phyloP scores from a whole-genome alignment of 805 yeast genomes.

The Wickerhamomyces chaumierensis region DNA sequence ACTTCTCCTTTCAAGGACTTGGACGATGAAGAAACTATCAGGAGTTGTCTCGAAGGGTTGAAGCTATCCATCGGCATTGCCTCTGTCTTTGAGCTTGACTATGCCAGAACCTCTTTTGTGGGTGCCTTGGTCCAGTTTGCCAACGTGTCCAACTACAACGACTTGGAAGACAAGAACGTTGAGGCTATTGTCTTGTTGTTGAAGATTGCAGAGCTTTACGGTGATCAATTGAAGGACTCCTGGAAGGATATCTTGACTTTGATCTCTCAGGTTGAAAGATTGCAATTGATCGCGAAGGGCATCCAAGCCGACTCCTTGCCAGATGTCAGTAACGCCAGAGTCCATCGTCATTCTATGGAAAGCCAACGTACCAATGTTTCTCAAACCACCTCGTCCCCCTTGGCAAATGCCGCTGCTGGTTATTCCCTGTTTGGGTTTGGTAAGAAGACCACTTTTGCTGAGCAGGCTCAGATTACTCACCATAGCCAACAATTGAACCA shows the following conservation, averaged over 20 bases:
- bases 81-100: conserved; percentile 69
- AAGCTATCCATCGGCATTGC: conserved; percentile 74
- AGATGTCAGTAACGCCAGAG: conserved; percentile 68
- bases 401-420: conserved; percentile 15
- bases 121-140: conserved; percentile 85
- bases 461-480: conserved; percentile 58
- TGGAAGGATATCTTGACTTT: conserved; percentile 81
- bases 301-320: conserved; percentile 77
- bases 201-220: conserved; percentile 70
- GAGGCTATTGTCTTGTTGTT: conserved; percentile 67
- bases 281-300: conserved; percentile 82
- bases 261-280: conserved; percentile 83
- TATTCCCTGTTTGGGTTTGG: conserved; percentile 50
- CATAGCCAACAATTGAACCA: conserved; percentile 58
- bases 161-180: conserved; percentile 68
- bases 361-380: conserved; percentile 23
- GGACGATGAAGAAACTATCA: conserved; percentile 62
- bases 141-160: conserved; percentile 66
- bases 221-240: conserved; percentile 58
- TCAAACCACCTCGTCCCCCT: conserved; percentile 16
- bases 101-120: conserved; percentile 81
- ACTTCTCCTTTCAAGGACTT: conserved; percentile 90
- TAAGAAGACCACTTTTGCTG: conserved; percentile 43
- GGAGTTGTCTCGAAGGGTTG: conserved; percentile 73
- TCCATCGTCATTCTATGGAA: conserved; percentile 37